Base-by-base conservation (phyloP, 2,329 filamentous ascomycete genomes). In the Mariannaea elegans region DNA sequence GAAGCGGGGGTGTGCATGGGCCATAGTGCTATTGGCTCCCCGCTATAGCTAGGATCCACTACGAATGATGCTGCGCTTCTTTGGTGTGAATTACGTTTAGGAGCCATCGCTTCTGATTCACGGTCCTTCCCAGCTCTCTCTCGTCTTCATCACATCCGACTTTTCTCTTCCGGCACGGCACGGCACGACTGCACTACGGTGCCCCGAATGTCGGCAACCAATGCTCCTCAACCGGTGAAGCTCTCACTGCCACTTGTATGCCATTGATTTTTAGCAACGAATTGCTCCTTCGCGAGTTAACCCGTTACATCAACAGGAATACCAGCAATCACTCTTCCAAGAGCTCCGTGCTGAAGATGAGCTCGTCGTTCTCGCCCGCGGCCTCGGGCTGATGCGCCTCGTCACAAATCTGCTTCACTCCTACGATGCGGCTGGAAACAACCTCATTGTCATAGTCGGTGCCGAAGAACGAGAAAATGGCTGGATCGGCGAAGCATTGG, bases 351-450 rank as follows among this genome's bases (percentile, higher is more conserved):
- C 88, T 62, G 92, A 97, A 80, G 95, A 99, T 91, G 91, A 96
- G 77, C 89, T 99, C 65, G 90, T 98, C 70, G 84, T 99, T 54
- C 86, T 98, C 55, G 95, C 94, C 39, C 91, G 93, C 52, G 95
- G 95, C 68, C 89, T 99, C 46, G 95, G 95, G 69, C 88, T 98
- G 44, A 87, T 97, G 75, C 92, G 93, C 67, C 87, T 99, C 57
- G 86, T 97, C 72, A 96, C 93, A n/a, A 99, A 98, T 74, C 86
- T 99, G 36, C 87, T 99, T 24, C 95, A 99, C 77, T 94, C 94
- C 18, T 97, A 97, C 78, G 95, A 99, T 84, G 94, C 93, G 1
- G 93, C 93, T 3, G 95, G 95, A 13, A 96, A 95, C 78, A 98
- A 97, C 72, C 81, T 99, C 54, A 89, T 99, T 47, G 82, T 99